Percentiles rank a stretch among this genome's conserved stretches.
These are phyloP conservation scores for Penicillium daleae DNA, from an alignment of 495 filamentous ascomycete species.

Conservation along the genomic window DNA sequence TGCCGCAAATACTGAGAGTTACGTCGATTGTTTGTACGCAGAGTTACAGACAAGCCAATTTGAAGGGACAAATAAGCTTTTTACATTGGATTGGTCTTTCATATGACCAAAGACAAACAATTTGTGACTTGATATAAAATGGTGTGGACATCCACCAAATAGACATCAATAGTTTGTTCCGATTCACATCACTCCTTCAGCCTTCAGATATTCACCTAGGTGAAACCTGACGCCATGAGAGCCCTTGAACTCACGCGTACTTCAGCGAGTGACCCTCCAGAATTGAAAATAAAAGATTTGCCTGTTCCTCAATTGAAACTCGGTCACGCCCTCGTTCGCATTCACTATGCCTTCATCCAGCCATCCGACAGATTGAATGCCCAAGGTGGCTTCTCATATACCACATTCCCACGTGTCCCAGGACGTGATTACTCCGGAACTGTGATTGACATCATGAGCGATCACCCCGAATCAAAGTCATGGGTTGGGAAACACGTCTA, in stretches of 20 bases:
- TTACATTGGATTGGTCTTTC: not conserved
- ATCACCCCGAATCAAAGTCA: conserved; percentile 1
- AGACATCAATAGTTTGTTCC: not conserved
- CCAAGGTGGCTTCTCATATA: conserved; percentile 40
- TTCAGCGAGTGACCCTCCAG: not conserved
- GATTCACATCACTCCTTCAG: not conserved
- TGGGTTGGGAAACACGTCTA: conserved; percentile 30
- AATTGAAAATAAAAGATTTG: not conserved
- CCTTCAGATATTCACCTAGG: not conserved
- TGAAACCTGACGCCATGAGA: conserved; percentile 16
- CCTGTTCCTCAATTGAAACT: conserved; percentile 19
- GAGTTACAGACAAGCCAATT: not conserved
- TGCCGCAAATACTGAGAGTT: conserved; percentile 1
- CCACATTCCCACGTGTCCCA: conserved; percentile 43
- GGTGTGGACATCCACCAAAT: not conserved
- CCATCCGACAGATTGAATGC: conserved; percentile 47
- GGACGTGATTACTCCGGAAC: conserved; percentile 40
- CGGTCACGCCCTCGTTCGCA: conserved; percentile 23
- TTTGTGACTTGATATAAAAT: conserved; percentile 1
- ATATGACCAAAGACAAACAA: not conserved
- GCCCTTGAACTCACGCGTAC: conserved; percentile 16
- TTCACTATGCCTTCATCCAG: conserved; percentile 36
- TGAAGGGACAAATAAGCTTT: not conserved
- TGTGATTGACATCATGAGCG: conserved; percentile 18
- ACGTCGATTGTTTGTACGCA: not conserved